These are phyloP conservation scores for Dichotomocladium elegans DNA, from an alignment of 371 early-diverging fungal genomes.

Conservation along the genomic window DNA sequence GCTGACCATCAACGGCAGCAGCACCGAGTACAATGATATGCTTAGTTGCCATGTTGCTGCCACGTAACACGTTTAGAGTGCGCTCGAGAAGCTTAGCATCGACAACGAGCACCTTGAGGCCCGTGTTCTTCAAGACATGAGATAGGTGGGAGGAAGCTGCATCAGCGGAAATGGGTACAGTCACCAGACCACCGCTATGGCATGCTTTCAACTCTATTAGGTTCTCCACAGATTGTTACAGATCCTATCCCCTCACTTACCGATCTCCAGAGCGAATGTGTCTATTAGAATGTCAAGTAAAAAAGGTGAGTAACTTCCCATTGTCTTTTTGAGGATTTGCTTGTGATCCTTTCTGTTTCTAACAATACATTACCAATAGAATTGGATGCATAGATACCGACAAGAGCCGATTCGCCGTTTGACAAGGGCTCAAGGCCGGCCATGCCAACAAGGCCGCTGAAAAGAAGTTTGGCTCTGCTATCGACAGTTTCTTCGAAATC, in stretches of 20 bases:
- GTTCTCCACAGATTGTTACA: neutral
- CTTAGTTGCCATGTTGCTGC: slow-evolving; percentile 15
- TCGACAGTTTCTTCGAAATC: slow-evolving; percentile 17
- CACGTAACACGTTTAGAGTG: slow-evolving; percentile 14
- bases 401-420: slow-evolving; percentile 39
- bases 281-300: slow-evolving; percentile 20
- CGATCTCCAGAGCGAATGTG: slow-evolving; percentile 33
- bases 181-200: slow-evolving; percentile 32
- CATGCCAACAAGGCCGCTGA: slow-evolving; percentile 22
- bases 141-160: slow-evolving; percentile 24
- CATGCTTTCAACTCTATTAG: slow-evolving; percentile 23
- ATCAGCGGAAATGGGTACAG: slow-evolving; percentile 37
- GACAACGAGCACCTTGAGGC: slow-evolving; percentile 25
- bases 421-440: slow-evolving; percentile 39
- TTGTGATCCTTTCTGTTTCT: neutral
- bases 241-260: slow-evolving; percentile 19
- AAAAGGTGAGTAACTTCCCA: neutral
- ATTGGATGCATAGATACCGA: slow-evolving; percentile 47
- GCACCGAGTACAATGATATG: slow-evolving; percentile 36
- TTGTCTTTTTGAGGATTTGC: neutral
- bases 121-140: slow-evolving; percentile 23
- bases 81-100: slow-evolving; percentile 15
- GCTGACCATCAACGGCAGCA: slow-evolving; percentile 10
- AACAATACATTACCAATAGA: slow-evolving; percentile 37
- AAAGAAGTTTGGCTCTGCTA: slow-evolving; percentile 12